A percentile compares a stretch with the other conserved stretches of the same genome.
Conservation (phyloP, 2,329 filamentous ascomycete species). For the Claviceps maximensis region DNA sequence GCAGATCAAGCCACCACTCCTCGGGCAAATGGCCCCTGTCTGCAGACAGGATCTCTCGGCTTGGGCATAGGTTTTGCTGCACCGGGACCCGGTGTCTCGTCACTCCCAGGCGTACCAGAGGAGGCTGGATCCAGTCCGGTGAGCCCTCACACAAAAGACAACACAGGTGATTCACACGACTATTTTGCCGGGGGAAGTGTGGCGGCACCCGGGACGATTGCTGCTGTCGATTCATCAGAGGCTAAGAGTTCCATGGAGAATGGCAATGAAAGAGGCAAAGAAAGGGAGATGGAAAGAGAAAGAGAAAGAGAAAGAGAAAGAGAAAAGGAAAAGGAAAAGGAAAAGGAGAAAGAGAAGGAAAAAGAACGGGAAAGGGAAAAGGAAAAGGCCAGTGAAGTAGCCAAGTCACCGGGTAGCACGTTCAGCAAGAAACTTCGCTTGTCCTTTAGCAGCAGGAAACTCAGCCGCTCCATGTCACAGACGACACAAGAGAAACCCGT, state of each 20-base stretch:
- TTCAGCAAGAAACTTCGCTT: constrained; percentile 82
- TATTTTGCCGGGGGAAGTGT: constrained; percentile 56
- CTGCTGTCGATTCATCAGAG: constrained; percentile 29
- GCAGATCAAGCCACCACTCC: constrained; percentile 42
- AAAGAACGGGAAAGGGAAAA: constrained; percentile 32
- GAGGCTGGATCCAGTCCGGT: constrained; percentile 29
- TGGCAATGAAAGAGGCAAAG: constrained; percentile 29
- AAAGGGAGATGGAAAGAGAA: constrained; percentile 31
- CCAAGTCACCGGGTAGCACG: constrained; percentile 45
- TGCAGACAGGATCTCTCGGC: constrained; percentile 57
- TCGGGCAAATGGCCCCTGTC: constrained; percentile 49
- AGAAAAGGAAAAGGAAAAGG: constrained; percentile 32
- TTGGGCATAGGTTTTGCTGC: constrained; percentile 68
- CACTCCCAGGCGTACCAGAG: constrained; percentile 35
- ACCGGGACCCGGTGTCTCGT: constrained; percentile 29
- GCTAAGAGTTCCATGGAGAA: constrained; percentile 35
- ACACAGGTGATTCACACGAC: constrained; percentile 55
- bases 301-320: constrained; percentile 33
- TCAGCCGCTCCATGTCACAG: constrained; percentile 52
- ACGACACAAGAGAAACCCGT: constrained; percentile 55
- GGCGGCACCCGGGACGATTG: constrained; percentile 1
- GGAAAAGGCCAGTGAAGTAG: constrained; percentile 33
- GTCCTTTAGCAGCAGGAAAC: constrained; percentile 75
- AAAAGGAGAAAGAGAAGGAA: constrained; percentile 28
- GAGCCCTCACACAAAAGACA: constrained; percentile 42